Conservation (phyloP, 257 asterid species). For the Solanum appendiculatum region DNA sequence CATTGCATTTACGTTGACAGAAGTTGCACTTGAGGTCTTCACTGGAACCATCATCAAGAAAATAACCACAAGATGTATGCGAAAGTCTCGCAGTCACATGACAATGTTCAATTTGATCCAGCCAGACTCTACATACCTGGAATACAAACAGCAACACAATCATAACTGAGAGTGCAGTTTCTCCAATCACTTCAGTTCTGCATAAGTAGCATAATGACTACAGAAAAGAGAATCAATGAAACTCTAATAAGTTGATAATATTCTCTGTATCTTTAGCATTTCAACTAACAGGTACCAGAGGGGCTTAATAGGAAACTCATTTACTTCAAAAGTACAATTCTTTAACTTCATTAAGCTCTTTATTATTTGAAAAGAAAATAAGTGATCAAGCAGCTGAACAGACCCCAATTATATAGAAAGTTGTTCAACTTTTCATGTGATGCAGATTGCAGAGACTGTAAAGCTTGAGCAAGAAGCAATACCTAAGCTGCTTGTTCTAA, state of each 20-base stretch:
- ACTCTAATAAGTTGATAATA: background rate
- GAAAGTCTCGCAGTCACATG: slow-evolving; percentile 54
- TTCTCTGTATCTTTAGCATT: background rate
- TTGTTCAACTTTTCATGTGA: background rate
- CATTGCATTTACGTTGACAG: slow-evolving; percentile 41
- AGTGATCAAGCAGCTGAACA: background rate
- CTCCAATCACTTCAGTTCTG: background rate
- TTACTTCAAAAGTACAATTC: background rate
- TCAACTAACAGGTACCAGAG: background rate
- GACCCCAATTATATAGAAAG: background rate
- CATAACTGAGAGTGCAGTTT: background rate
- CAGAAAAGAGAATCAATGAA: background rate
- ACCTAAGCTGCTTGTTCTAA: background rate
- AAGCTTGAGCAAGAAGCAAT: background rate
- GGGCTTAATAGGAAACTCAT: background rate
- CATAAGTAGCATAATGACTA: background rate
- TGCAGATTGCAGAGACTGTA: background rate
- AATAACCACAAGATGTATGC: slow-evolving; percentile 66
- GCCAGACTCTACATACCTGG: slow-evolving; percentile 85
- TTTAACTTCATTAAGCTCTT: background rate
- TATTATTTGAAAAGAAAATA: background rate
- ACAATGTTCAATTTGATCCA: slow-evolving; percentile 64
- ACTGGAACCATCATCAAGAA: slow-evolving; percentile 17
- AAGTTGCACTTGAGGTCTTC: slow-evolving; percentile 57
- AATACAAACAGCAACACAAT: background rate